Evolutionary conservation across 441 rosid genomes (phyloP).

Genomic region (Gossypium schwendimanii): DNA sequence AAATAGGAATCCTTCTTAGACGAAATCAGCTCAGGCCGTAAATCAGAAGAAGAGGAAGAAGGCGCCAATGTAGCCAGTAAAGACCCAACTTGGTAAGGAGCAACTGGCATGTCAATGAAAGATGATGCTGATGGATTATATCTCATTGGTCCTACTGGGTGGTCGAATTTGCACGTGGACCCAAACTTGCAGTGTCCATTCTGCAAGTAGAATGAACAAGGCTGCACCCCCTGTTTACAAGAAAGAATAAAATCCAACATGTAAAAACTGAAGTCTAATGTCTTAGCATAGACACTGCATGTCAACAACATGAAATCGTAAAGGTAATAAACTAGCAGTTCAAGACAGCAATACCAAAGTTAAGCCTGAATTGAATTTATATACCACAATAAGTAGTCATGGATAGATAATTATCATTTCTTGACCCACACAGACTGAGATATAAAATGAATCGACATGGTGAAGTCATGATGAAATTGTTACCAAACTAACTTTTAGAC

Average conservation of each 20-base stretch:
- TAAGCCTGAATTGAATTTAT: background rate
- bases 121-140: constrained; percentile 77
- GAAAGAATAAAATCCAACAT: background rate
- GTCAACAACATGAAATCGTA: background rate
- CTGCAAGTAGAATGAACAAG: constrained; percentile 74
- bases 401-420: constrained; percentile 1
- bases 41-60: constrained; percentile 49
- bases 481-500: background rate
- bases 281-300: background rate
- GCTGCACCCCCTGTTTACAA: constrained; percentile 50
- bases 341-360: constrained; percentile 1
- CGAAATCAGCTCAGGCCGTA: constrained; percentile 51
- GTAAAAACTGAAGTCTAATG: background rate
- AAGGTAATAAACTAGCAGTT: constrained; percentile 1
- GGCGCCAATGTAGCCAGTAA: constrained; percentile 57
- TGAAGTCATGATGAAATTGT: background rate
- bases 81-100: constrained; percentile 78
- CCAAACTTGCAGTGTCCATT: constrained; percentile 85
- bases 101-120: constrained; percentile 68
- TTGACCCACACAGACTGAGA: background rate
- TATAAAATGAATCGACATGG: background rate
- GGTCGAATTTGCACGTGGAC: constrained; percentile 74
- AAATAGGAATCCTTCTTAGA: constrained; percentile 52
- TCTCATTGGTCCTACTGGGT: constrained; percentile 61
- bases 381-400: background rate